These are phyloP conservation scores for Venturia effusa DNA, from an alignment of 2,329 filamentous ascomycete genomes.

Conservation along the genomic window DNA sequence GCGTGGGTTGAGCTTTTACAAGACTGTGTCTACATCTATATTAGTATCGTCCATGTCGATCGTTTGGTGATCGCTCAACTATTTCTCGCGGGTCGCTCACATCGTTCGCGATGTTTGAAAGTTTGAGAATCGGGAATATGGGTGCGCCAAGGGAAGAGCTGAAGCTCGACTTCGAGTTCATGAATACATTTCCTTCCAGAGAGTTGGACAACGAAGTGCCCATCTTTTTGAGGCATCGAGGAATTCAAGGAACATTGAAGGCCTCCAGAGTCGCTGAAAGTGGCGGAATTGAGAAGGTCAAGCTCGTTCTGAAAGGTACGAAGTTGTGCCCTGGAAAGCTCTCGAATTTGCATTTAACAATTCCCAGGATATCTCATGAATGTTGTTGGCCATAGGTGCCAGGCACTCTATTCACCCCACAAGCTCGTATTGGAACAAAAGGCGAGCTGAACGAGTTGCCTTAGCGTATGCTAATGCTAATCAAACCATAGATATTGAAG, in stretches of 20 bases:
- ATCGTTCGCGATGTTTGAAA: background rate
- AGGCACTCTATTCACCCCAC: constrained; percentile 4
- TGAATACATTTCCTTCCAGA: constrained; percentile 1
- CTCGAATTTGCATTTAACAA: background rate
- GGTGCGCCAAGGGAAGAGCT: background rate
- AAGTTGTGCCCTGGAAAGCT: background rate
- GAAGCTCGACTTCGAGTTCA: constrained; percentile 9
- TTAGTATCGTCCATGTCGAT: background rate
- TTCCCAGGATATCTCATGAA: constrained; percentile 7
- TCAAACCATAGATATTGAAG: background rate
- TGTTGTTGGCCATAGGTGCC: constrained; percentile 8
- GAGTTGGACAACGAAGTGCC: background rate
- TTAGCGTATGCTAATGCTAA: background rate
- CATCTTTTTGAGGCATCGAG: constrained; percentile 7
- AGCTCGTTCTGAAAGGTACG: constrained; percentile 10
- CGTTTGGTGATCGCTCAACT: background rate
- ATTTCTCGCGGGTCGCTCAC: background rate
- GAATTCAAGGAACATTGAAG: constrained; percentile 8
- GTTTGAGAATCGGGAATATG: background rate
- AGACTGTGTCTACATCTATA: background rate
- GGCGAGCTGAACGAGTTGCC: background rate
- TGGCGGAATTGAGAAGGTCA: constrained; percentile 10
- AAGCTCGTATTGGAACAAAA: constrained; percentile 4
- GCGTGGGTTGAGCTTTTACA: background rate
- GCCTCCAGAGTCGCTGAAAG: background rate